phyloP scores from a whole-genome alignment of 2,329 filamentous ascomycete species.

The Ampelomyces quisqualis region DNA sequence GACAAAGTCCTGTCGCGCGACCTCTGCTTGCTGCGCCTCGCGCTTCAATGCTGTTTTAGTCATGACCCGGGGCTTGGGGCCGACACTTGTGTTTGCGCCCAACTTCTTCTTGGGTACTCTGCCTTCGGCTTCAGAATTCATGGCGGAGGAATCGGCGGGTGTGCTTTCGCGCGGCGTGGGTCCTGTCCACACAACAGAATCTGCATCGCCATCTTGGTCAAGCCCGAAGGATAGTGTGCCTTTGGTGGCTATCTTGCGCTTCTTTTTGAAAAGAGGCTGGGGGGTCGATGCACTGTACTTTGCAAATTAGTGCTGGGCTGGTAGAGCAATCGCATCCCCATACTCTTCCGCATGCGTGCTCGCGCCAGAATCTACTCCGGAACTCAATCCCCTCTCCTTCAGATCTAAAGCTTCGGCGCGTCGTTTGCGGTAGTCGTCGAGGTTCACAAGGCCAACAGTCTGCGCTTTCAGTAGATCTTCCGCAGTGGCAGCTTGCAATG shows the following conservation, averaged over 20 bases:
- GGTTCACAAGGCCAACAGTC: constrained; percentile 86
- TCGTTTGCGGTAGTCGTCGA: constrained; percentile 93
- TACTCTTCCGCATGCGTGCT: constrained; percentile 62
- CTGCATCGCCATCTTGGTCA: constrained; percentile 66
- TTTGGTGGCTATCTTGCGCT: constrained; percentile 54
- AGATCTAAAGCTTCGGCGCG: constrained; percentile 91
- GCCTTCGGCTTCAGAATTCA: constrained; percentile 34
- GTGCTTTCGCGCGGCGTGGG: constrained; percentile 45
- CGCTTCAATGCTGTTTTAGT: constrained; percentile 75
- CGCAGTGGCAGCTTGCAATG: constrained; percentile 71
- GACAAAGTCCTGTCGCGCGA: constrained; percentile 76
- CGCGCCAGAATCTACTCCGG: constrained; percentile 59
- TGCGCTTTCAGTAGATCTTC: constrained; percentile 80
- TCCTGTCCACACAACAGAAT: constrained; percentile 43
- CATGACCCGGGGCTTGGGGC: constrained; percentile 64
- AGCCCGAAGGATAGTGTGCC: constrained; percentile 68
- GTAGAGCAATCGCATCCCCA: constrained; percentile 30
- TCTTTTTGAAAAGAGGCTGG: constrained; percentile 58
- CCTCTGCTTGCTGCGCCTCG: constrained; percentile 75
- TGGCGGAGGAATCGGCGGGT: constrained; percentile 39
- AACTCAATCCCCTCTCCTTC: constrained; percentile 79
- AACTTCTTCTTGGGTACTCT: constrained; percentile 52
- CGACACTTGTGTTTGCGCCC: constrained; percentile 62
- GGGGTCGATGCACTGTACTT: constrained; percentile 58
- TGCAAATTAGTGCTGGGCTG: constrained; percentile 50